Evolutionary conservation across 768 basidiomycete species (phyloP).

Genomic region (Mycena floridula): DNA sequence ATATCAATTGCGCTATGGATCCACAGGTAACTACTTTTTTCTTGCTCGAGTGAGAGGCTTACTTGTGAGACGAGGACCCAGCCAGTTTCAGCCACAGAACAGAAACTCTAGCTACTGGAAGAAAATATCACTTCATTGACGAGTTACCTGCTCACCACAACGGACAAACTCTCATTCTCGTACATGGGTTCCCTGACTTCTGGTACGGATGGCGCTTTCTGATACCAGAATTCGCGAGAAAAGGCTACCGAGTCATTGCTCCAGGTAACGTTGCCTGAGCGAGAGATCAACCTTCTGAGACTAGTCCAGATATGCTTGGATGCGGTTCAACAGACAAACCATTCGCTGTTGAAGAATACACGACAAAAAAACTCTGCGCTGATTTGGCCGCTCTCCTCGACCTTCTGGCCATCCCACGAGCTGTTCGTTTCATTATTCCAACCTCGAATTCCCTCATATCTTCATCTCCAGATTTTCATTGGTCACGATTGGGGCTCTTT

Average conservation of each 20-base stretch:
- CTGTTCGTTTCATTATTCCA: constrained; percentile 33
- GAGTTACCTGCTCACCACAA: constrained; percentile 42
- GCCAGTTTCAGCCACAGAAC: constrained; percentile 48
- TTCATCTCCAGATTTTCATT: constrained; percentile 43
- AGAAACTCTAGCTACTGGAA: constrained; percentile 49
- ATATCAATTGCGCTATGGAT: too few species aligned
- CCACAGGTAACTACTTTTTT: too few species aligned
- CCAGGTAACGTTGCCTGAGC: constrained; percentile 55
- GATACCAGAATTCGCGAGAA: constrained; percentile 60
- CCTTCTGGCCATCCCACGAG: constrained; percentile 40
- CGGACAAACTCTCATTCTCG: constrained; percentile 54
- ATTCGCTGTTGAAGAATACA: constrained; percentile 44
- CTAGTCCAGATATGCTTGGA: constrained; percentile 39
- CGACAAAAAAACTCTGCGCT: constrained; percentile 49
- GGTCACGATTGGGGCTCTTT: constrained; percentile 82
- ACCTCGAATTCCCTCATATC: not conserved
- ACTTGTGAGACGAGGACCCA: too few species aligned
- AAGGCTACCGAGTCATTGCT: constrained; percentile 58
- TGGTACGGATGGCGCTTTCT: constrained; percentile 68
- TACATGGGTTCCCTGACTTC: constrained; percentile 79
- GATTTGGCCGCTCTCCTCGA: constrained; percentile 68
- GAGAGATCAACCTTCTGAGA: constrained; percentile 9
- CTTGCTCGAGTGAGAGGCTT: too few species aligned
- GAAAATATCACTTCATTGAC: constrained; percentile 68
- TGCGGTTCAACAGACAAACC: constrained; percentile 65